Evolutionary conservation across 495 filamentous ascomycete species (phyloP).

Genomic region (Xylaria telfairii): DNA sequence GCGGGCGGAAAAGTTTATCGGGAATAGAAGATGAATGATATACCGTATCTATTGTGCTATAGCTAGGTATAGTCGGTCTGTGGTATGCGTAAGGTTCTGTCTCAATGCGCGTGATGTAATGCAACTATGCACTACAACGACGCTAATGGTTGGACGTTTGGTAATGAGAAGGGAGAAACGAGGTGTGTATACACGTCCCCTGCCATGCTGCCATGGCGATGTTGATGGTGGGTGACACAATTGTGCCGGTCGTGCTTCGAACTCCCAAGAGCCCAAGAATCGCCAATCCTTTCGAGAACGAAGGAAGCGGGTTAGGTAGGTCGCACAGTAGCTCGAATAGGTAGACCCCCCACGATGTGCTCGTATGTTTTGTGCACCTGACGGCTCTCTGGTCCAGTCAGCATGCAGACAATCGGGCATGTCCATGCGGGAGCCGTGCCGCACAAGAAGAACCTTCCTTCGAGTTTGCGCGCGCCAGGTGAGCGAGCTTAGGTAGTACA

Average conservation of each 20-base stretch:
- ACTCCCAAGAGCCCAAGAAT: conserved; percentile 4
- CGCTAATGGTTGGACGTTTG: neutral
- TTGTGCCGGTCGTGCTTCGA: neutral
- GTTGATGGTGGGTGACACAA: neutral
- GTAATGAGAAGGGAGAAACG: neutral
- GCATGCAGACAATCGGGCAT: conserved; percentile 9
- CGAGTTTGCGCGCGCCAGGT: neutral
- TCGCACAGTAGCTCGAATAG: neutral
- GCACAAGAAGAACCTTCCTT: neutral
- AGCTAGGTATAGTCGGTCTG: conserved; percentile 5
- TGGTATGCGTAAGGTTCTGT: conserved; percentile 5
- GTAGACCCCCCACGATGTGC: conserved; percentile 6
- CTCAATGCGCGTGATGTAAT: conserved; percentile 12
- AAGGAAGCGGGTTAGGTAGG: neutral
- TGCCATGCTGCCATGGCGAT: no score
- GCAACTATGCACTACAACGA: conserved; percentile 21
- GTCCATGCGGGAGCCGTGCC: conserved; percentile 18
- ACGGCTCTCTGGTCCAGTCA: neutral
- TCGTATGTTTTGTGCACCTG: conserved; percentile 19
- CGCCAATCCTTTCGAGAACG: neutral
- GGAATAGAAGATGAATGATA: neutral
- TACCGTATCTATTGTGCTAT: no score
- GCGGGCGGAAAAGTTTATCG: neutral
- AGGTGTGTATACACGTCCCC: neutral
- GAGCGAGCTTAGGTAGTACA: neutral